A percentile compares a stretch with the other conserved stretches of the same genome.
These are phyloP conservation scores for Stereocaulon alpinum DNA, from an alignment of 495 filamentous ascomycete species.

Conservation along the genomic window DNA sequence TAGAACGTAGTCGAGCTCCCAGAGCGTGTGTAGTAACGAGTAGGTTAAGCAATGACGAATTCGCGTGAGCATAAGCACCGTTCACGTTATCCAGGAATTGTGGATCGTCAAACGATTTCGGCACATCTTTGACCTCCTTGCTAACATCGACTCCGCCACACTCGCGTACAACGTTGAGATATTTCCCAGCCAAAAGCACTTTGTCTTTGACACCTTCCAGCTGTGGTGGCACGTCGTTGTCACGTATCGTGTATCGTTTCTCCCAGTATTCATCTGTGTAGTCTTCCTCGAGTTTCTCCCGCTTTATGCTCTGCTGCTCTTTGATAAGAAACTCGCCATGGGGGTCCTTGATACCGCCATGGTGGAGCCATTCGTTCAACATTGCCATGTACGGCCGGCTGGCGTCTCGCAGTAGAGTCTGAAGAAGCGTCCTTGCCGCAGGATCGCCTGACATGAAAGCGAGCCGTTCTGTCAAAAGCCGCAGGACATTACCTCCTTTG, in stretches of 20 bases:
- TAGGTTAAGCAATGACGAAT: conserved; percentile 82
- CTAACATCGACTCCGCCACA: conserved; percentile 93
- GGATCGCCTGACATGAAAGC: conserved; percentile 89
- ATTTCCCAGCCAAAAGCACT: conserved; percentile 89
- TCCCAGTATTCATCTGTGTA: conserved; percentile 99
- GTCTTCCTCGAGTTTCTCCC: conserved; percentile 85
- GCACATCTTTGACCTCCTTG: conserved; percentile 78
- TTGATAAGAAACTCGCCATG: conserved; percentile 91
- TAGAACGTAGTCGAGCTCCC: conserved; percentile 69
- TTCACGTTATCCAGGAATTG: conserved; percentile 93
- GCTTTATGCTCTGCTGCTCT: conserved; percentile 88
- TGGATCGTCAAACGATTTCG: conserved; percentile 79
- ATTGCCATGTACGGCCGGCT: conserved; percentile 94
- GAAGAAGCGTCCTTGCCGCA: conserved; percentile 67
- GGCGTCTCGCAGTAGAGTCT: conserved; percentile 71
- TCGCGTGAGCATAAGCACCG: conserved; percentile 87
- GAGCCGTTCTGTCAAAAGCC: conserved; percentile 71
- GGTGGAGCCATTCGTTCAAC: conserved; percentile 97
- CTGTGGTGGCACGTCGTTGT: conserved; percentile 85
- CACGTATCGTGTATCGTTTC: conserved; percentile 86
- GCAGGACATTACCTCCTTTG: conserved; percentile 84
- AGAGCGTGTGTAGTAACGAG: conserved; percentile 88
- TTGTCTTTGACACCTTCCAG: conserved; percentile 87
- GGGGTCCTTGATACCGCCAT: conserved; percentile 88
- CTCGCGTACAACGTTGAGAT: conserved; percentile 93